Base-by-base conservation (phyloP, 768 basidiomycete genomes). In the Grammothele lineata region DNA sequence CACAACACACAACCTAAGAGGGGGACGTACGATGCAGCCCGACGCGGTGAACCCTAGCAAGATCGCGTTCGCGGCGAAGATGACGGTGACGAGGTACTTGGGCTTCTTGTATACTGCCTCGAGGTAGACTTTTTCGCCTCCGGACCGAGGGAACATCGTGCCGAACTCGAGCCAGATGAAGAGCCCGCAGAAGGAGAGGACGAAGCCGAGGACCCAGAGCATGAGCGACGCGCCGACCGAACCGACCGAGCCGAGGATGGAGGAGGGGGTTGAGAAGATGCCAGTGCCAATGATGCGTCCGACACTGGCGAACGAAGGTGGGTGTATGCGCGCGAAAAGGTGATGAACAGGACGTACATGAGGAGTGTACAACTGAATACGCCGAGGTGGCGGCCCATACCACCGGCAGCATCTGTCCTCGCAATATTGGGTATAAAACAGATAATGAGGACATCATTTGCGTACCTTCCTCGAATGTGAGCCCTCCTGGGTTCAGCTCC, bases 141-240 rank as follows among this genome's bases (percentile, higher is more conserved):
- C 79, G 11, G 75, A 78, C 1, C 80, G 70, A 3, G 80, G 80
- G 49, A 73, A 78, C 80, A 81, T 82, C 3, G 78, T 77, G 5
- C 81, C 81, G 38, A 75, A 75, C 49, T 83, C 80, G 18, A 82
- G 72, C 78, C 78, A 81, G 45, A 81, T 74, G 56, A 82, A 80
- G 10, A 81, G 61, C 0, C 79, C 79, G 43, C 76, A 81, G 50
- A 75, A 76, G 0, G 79, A 80, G 2, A 82, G 68, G 1, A 73
- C 54, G 54, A 81, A 79, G 4, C 80, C 81, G 18, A 81, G 73
- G 1, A 81, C 74, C 81, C 80, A 83, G 17, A 81, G 73, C 72
- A 82, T 73, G 40, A 82, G 64, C 0, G 78, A 80, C 1, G 80
- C 79, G 17, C 80, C 81, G 15, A 81, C 65, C 5, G 78, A 80